These are phyloP conservation scores for Phialemonium atrogriseum DNA, from an alignment of 2,329 filamentous ascomycete genomes.

Conservation along the genomic window DNA sequence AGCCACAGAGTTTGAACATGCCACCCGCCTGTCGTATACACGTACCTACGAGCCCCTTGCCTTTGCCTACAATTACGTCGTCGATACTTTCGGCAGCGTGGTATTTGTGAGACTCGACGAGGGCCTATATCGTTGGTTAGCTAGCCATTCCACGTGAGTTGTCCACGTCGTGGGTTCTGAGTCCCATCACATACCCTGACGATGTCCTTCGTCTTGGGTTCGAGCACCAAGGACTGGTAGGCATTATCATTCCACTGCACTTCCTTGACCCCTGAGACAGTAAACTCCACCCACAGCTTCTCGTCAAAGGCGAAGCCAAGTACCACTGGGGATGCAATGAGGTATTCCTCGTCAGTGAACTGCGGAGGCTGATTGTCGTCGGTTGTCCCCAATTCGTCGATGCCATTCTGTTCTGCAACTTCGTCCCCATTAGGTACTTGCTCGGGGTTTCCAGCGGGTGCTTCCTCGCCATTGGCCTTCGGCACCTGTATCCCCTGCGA, in stretches of 20 bases:
- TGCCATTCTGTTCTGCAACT: slow-evolving; percentile 8
- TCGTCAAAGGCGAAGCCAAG: slow-evolving; percentile 82
- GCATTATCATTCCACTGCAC: slow-evolving; percentile 80
- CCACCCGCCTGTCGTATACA: slow-evolving; percentile 9
- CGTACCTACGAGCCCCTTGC: slow-evolving; percentile 67
- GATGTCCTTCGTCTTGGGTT: slow-evolving; percentile 51
- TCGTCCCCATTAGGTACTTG: slow-evolving; percentile 27
- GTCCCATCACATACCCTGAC: slow-evolving; percentile 51
- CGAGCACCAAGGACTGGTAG: slow-evolving; percentile 72
- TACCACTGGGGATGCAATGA: slow-evolving; percentile 77
- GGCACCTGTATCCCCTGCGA: slow-evolving; percentile 23
- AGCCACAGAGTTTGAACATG: not conserved
- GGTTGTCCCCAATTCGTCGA: slow-evolving; percentile 18
- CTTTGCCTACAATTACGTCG: slow-evolving; percentile 76
- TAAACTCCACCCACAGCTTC: slow-evolving; percentile 86
- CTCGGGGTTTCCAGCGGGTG: slow-evolving; percentile 45
- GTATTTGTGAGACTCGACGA: slow-evolving; percentile 79
- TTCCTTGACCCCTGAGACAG: slow-evolving; percentile 67
- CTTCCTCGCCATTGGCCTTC: slow-evolving; percentile 25
- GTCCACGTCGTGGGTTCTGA: no score
- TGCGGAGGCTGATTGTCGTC: slow-evolving; percentile 32
- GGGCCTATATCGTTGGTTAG: no score
- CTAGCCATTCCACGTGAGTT: no score
- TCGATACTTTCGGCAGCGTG: slow-evolving; percentile 75
- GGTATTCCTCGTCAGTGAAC: slow-evolving; percentile 75